Evolutionary conservation across 371 early-diverging fungal genomes (phyloP).

Genomic region (Phascolomyces articulosus): DNA sequence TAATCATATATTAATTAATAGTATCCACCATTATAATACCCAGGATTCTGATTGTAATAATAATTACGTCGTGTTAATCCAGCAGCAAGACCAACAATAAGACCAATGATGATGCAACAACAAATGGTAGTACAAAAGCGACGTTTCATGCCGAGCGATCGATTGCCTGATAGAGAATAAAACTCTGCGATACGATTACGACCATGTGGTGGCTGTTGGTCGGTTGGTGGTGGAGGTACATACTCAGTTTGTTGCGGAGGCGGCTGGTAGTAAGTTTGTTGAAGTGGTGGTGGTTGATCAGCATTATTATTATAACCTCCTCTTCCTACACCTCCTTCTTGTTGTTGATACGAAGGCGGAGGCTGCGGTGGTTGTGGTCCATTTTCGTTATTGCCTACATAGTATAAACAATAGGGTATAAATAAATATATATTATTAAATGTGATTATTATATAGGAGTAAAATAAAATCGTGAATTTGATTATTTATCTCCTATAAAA

Average conservation of each 20-base stretch:
- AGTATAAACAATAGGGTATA: too few relatives aligned
- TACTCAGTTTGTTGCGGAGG: slow-evolving; percentile 22
- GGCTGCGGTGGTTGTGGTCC: slow-evolving; percentile 5
- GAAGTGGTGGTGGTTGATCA: slow-evolving; percentile 13
- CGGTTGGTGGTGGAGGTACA: slow-evolving; percentile 17
- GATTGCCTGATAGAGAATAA: slow-evolving; percentile 37
- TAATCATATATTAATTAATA: too few relatives aligned
- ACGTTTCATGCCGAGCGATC: slow-evolving; percentile 27
- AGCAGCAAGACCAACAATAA: slow-evolving; percentile 33
- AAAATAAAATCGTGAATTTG: too few relatives aligned
- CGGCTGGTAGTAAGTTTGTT: slow-evolving; percentile 31
- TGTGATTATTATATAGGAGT: too few relatives aligned
- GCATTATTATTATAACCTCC: background rate
- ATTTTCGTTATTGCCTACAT: background rate
- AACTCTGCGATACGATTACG: slow-evolving; percentile 26
- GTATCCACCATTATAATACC: background rate
- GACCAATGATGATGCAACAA: slow-evolving; percentile 36
- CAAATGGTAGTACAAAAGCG: slow-evolving; percentile 29
- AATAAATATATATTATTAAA: too few relatives aligned
- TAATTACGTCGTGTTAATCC: slow-evolving; percentile 29
- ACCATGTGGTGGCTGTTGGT: background rate
- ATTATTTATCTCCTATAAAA: too few relatives aligned
- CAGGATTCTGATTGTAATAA: background rate
- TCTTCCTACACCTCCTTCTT: background rate
- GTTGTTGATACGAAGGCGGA: slow-evolving; percentile 16